phyloP scores from a whole-genome alignment of 2,329 filamentous ascomycete species.

The Cytospora piceicola region DNA sequence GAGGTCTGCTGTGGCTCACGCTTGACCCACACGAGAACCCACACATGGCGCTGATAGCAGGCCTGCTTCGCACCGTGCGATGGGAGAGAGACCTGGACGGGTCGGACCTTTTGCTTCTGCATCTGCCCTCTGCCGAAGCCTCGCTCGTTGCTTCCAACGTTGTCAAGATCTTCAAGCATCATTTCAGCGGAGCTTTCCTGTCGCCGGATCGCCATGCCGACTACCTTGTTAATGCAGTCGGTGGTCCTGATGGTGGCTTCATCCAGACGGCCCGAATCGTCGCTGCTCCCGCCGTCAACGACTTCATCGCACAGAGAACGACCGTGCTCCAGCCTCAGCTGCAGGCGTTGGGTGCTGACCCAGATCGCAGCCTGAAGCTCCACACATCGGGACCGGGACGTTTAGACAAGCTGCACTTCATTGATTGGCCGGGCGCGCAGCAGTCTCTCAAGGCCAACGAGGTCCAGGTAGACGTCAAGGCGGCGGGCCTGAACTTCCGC shows the following conservation, averaged over 20 bases:
- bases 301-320: conserved; percentile 28
- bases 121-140: conserved; percentile 29
- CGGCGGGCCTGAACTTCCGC: conserved; percentile 44
- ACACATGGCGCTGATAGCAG: conserved; percentile 38
- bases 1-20: conserved; percentile 42
- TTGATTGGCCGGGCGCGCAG: conserved; percentile 27
- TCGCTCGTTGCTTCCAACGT: conserved; percentile 14
- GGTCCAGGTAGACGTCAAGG: conserved; percentile 31
- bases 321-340: conserved; percentile 27
- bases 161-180: conserved; percentile 27
- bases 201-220: conserved; percentile 30
- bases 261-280: conserved; percentile 25
- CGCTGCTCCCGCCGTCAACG: conserved; percentile 26
- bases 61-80: conserved; percentile 40
- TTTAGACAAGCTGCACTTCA: conserved; percentile 30
- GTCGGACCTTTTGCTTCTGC: conserved; percentile 36
- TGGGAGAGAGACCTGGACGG: conserved; percentile 41
- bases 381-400: conserved; percentile 28
- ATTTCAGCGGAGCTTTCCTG: conserved; percentile 17
- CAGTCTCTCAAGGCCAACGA: neutral
- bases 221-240: conserved; percentile 24
- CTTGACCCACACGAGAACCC: conserved; percentile 37
- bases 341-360: conserved; percentile 27
- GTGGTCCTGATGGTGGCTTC: conserved; percentile 12
- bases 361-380: conserved; percentile 28